Conservation (phyloP, 1,284 basidiomycete species). For the Moniliophthora roreri region DNA sequence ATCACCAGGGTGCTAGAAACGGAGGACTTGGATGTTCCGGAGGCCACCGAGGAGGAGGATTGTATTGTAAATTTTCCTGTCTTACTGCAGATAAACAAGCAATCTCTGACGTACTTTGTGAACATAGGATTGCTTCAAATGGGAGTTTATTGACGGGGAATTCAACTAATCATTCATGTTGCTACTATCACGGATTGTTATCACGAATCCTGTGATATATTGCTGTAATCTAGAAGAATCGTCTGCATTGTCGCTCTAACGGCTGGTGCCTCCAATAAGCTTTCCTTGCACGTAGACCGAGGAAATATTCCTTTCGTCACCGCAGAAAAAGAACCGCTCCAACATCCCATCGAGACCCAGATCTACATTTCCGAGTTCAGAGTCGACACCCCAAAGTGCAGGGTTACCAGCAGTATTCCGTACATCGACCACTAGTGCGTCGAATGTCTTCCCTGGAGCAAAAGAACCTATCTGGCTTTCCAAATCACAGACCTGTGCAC, state of each 20-base stretch:
- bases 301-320: constrained; percentile 87
- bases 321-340: constrained; percentile 79
- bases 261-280: constrained; percentile 72
- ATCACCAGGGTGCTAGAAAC: constrained; percentile 75
- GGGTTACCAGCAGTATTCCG: constrained; percentile 55
- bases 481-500: constrained; percentile 82
- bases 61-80: constrained; percentile 50
- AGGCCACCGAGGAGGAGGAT: constrained; percentile 49
- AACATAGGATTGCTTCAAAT: constrained; percentile 67
- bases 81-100: not conserved
- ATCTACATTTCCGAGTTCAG: constrained; percentile 20
- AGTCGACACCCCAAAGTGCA: constrained; percentile 55
- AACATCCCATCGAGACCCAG: constrained; percentile 35
- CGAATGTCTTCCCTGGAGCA: constrained; percentile 82
- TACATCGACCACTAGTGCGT: constrained; percentile 76
- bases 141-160: constrained; percentile 53
- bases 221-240: not conserved
- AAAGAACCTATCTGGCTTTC: constrained; percentile 79
- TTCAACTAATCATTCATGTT: constrained; percentile 20
- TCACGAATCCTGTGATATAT: not conserved
- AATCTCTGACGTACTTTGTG: not conserved
- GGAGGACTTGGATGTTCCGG: constrained; percentile 57
- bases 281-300: constrained; percentile 85
- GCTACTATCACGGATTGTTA: not conserved
- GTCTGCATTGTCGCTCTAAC: not conserved